Evolutionary conservation across 2,329 filamentous ascomycete species (phyloP).

Genomic region (Talaromyces sp.): DNA sequence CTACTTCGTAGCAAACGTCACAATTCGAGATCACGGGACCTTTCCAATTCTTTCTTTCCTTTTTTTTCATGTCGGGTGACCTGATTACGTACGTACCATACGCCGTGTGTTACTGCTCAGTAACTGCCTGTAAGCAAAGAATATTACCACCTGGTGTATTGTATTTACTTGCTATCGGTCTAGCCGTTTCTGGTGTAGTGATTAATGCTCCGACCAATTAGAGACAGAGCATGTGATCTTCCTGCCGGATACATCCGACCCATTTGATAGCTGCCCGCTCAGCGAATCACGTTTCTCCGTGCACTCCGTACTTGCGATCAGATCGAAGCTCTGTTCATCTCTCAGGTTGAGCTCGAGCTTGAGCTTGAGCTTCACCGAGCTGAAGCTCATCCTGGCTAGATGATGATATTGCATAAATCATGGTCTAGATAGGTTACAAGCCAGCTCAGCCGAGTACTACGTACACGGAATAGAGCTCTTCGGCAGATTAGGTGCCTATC

Average conservation of each 20-base stretch:
- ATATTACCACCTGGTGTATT: slow-evolving; percentile 3
- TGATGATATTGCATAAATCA: background rate
- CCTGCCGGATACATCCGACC: slow-evolving; percentile 9
- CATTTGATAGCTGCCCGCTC: background rate
- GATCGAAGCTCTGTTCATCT: slow-evolving; percentile 1
- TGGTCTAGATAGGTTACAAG: background rate
- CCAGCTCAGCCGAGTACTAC: background rate
- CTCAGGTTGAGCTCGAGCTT: background rate
- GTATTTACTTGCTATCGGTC: background rate
- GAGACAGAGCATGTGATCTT: background rate
- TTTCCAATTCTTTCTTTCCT: slow-evolving; percentile 13
- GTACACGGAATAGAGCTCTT: background rate
- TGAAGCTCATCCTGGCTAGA: too few relatives aligned
- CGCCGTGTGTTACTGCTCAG: background rate
- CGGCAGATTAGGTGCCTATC: background rate
- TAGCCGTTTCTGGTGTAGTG: background rate
- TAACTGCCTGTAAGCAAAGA: background rate
- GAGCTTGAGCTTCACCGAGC: background rate
- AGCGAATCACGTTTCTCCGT: background rate
- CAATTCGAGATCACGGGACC: slow-evolving; percentile 12
- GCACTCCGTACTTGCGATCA: background rate
- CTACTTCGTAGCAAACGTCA: slow-evolving; percentile 4
- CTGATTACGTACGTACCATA: slow-evolving; percentile 4
- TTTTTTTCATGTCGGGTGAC: slow-evolving; percentile 18
- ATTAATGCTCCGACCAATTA: background rate